Conservation (phyloP, 257 asterid species). For the Solanum clarkiae region DNA sequence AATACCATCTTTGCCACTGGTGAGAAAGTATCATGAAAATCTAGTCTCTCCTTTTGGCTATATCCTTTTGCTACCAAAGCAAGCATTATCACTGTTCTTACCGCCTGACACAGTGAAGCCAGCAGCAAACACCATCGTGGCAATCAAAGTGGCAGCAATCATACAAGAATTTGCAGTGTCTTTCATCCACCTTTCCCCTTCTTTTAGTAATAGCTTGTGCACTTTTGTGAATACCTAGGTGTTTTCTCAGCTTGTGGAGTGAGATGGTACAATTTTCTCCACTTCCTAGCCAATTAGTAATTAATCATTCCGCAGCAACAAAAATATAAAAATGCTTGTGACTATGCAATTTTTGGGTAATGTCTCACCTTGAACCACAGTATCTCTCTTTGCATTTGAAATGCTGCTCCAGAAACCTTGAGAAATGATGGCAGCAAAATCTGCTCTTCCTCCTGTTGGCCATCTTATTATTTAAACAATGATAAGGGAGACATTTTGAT, state of each 20-base stretch:
- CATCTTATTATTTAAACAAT: neutral
- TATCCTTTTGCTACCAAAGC: no score
- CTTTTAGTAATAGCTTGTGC: slow-evolving; percentile 9
- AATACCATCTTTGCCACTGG: no score
- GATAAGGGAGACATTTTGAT: neutral
- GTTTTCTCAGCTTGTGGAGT: neutral
- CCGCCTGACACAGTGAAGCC: slow-evolving; percentile 15
- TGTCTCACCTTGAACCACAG: slow-evolving; percentile 25
- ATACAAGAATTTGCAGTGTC: slow-evolving; percentile 24
- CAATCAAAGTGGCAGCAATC: slow-evolving; percentile 11
- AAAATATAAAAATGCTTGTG: neutral
- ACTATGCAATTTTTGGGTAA: neutral
- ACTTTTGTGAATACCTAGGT: slow-evolving; percentile 10
- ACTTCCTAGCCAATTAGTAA: neutral
- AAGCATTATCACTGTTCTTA: no score
- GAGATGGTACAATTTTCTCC: slow-evolving; percentile 7
- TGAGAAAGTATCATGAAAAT: neutral
- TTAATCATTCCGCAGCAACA: neutral
- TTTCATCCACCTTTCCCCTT: slow-evolving; percentile 28
- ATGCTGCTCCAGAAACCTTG: slow-evolving; percentile 21
- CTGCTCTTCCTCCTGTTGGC: neutral
- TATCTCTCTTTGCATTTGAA: slow-evolving; percentile 26
- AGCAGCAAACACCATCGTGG: slow-evolving; percentile 11
- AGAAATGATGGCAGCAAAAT: neutral
- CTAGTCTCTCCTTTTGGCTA: neutral